Evolutionary conservation across 177 flowering plant genomes (phyloP).

Genomic region (Vitis hybrid): DNA sequence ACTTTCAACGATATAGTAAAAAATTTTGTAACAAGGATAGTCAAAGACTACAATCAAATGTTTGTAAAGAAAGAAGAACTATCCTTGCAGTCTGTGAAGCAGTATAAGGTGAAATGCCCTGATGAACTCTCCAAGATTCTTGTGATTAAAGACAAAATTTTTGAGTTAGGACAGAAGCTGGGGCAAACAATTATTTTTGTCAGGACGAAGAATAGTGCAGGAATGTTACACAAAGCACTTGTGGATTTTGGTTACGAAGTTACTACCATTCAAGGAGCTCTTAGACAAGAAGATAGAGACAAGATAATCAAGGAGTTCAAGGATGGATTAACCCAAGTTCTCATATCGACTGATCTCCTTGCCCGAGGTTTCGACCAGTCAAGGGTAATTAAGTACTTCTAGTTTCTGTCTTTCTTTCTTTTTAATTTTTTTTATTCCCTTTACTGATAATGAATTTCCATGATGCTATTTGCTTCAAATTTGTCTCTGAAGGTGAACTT

Average conservation of each 20-base stretch:
- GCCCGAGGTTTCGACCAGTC: slow-evolving; percentile 96
- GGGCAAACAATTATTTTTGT: slow-evolving; percentile 57
- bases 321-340: slow-evolving; percentile 83
- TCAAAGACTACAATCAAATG: slow-evolving; percentile 70
- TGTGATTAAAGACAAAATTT: slow-evolving; percentile 67
- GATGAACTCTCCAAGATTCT: slow-evolving; percentile 37
- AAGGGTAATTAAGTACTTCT: slow-evolving; percentile 42
- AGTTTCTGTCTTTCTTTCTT: not conserved
- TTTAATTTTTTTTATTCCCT: not conserved
- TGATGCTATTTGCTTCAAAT: not conserved
- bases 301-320: slow-evolving; percentile 85
- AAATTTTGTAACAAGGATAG: slow-evolving; percentile 62
- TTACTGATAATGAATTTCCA: not conserved
- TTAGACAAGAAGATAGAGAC: slow-evolving; percentile 64
- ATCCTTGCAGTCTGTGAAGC: slow-evolving; percentile 76
- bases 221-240: slow-evolving; percentile 53
- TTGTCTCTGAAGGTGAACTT: slow-evolving; percentile 65
- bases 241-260: slow-evolving; percentile 63
- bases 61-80: slow-evolving; percentile 94
- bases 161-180: slow-evolving; percentile 60
- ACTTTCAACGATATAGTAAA: slow-evolving; percentile 81
- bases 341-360: slow-evolving; percentile 88
- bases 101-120: slow-evolving; percentile 60
- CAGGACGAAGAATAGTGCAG: slow-evolving; percentile 54
- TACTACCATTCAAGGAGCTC: slow-evolving; percentile 82